Conservation (phyloP, 2,329 filamentous ascomycete species). For the Cladosporium sp. region DNA sequence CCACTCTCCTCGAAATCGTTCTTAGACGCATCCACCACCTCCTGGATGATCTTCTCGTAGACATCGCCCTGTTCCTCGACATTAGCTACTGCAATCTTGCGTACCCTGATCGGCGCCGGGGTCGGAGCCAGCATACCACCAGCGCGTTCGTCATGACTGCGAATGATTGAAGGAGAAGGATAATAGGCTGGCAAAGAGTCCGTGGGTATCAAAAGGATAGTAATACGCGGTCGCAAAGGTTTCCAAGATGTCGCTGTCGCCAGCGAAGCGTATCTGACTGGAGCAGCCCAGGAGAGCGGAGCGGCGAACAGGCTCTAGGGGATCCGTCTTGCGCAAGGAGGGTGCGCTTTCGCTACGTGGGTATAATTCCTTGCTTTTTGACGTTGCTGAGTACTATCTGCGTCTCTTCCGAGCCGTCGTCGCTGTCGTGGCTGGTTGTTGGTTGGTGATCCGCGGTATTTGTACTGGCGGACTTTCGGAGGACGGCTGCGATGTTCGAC, state of each 20-base stretch:
- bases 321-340: slow-evolving; percentile 12
- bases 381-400: slow-evolving; percentile 11
- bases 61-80: slow-evolving; percentile 63
- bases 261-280: slow-evolving; percentile 2
- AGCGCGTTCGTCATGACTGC: slow-evolving; percentile 34
- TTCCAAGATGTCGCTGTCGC: slow-evolving; percentile 11
- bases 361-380: slow-evolving; percentile 19
- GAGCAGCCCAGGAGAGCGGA: slow-evolving; percentile 1
- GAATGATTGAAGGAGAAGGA: background rate
- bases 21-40: slow-evolving; percentile 64
- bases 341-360: slow-evolving; percentile 4
- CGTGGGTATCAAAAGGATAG: background rate
- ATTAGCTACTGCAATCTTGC: slow-evolving; percentile 15
- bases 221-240: background rate
- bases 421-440: slow-evolving; percentile 18
- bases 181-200: background rate
- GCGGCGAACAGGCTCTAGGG: slow-evolving; percentile 3
- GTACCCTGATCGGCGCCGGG: slow-evolving; percentile 6
- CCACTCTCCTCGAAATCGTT: slow-evolving; percentile 97
- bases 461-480: slow-evolving; percentile 19
- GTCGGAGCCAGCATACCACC: slow-evolving; percentile 29
- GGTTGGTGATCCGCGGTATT: slow-evolving; percentile 19
- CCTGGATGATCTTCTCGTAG: slow-evolving; percentile 89
- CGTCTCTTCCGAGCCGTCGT: slow-evolving; percentile 11
- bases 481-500: slow-evolving; percentile 15